Conservation (phyloP, 1,284 basidiomycete species). For the Pascua guehoae region DNA sequence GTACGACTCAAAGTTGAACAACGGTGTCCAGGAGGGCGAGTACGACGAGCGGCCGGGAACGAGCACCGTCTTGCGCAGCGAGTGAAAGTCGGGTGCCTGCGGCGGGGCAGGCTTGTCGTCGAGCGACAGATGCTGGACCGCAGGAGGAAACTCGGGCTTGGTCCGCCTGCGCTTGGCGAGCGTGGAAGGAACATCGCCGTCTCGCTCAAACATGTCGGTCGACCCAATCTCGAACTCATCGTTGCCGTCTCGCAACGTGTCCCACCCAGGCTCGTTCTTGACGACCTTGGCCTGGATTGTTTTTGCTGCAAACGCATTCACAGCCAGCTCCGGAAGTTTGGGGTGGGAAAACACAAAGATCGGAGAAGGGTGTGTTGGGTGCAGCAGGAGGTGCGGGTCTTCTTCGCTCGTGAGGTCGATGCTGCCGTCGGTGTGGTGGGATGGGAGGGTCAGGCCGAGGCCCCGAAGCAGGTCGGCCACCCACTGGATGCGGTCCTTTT, state of each 20-base stretch:
- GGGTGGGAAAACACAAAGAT: constrained; percentile 46
- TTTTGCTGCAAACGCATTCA: constrained; percentile 12
- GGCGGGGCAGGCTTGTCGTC: constrained; percentile 53
- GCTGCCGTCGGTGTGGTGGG: neutral
- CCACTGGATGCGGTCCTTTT: constrained; percentile 44
- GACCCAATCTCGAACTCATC: constrained; percentile 66
- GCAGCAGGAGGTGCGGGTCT: constrained; percentile 36
- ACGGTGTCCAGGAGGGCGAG: constrained; percentile 44
- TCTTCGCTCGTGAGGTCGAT: constrained; percentile 21
- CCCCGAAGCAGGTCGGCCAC: constrained; percentile 33
- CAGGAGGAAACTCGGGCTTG: constrained; percentile 39
- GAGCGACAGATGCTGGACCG: constrained; percentile 17
- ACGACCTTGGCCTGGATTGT: constrained; percentile 26
- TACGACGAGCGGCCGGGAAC: constrained; percentile 34
- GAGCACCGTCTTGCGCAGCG: constrained; percentile 38
- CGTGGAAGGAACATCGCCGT: constrained; percentile 37
- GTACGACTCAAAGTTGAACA: constrained; percentile 52
- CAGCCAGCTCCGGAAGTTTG: constrained; percentile 24
- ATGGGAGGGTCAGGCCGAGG: constrained; percentile 38
- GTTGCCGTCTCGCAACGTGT: constrained; percentile 57
- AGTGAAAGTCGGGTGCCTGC: constrained; percentile 45
- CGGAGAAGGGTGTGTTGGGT: constrained; percentile 48
- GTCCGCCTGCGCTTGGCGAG: constrained; percentile 41
- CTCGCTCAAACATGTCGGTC: constrained; percentile 22
- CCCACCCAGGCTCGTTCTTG: constrained; percentile 32